Base-by-base conservation (phyloP, 208 protist species). In the Acanthamoeba lenticulata region DNA sequence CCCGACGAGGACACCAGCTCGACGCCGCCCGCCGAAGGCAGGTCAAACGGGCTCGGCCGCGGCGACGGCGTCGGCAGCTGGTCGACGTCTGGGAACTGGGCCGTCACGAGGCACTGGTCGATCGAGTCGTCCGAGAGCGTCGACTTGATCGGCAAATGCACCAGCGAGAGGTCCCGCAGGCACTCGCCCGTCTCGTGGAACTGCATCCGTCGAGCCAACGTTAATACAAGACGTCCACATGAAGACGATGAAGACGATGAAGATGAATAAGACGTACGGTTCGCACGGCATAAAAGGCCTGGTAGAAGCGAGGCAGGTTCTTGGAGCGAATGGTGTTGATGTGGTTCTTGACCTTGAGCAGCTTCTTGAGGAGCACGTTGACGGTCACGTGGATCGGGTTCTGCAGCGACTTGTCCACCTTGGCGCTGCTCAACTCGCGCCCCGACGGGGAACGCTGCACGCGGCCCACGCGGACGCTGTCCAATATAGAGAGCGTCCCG, bases 291-390 rank as follows among this genome's bases (percentile, higher is more conserved):
- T 69, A 40, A 34, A 91, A 91, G 60, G 60, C 27, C 21, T 44
- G 47, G n/a, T 91, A 91, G 40, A 49, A 91, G 17, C 6, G 49
- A 17, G 49, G 49, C 21, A 91, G 49, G 52, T 9, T n/a, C 55
- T 74, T 72, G 40, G 85, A 72, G 34, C 40, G 44, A 24, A 91
- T 45, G 45, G 34, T 49, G 49, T 27, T 27, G 36, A 91, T 45
- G 9, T 62, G 29, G 55, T 91, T 91, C 52, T 91, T 91, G 49
- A 91, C 69, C 52, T 91, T 91, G 27, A 91, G 85, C 45, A 91
- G 85, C 32, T 91, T 91, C 52, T 91, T 67, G 32, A 91, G 55
- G n/a, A 91, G 60, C 15, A 74, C 6, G 60, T 91, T 91, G 3
- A 91, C 85, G 2, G 85, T 49, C 40, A 91, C 27, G 52, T 91